A percentile compares a stretch with the other conserved stretches of the same genome.
phyloP scores from a whole-genome alignment of 805 yeast genomes.

The Starmera amethionina region DNA sequence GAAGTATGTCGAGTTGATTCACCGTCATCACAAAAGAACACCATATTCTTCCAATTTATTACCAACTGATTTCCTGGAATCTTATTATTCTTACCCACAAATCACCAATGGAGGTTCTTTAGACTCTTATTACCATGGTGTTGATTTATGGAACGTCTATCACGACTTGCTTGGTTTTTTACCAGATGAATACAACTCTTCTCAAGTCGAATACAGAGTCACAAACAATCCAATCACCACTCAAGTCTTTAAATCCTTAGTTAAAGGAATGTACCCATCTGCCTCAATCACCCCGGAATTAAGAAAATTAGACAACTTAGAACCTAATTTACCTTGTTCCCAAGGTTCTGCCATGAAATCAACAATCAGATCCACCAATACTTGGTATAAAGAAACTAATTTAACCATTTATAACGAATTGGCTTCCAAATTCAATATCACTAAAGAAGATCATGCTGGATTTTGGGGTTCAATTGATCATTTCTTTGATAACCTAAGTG shows the following conservation, averaged over 20 bases:
- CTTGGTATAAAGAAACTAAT: slow-evolving; percentile 28
- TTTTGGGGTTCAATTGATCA: slow-evolving; percentile 28
- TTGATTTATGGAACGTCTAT: slow-evolving; percentile 27
- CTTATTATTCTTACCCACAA: slow-evolving; percentile 25
- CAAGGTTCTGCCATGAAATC: slow-evolving; percentile 20
- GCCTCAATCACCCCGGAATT: slow-evolving; percentile 19
- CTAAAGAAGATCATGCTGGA: slow-evolving; percentile 9
- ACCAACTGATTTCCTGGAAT: slow-evolving; percentile 22
- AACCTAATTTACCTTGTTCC: slow-evolving; percentile 25
- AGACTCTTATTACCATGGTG: slow-evolving; percentile 31
- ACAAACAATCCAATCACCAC: slow-evolving; percentile 30
- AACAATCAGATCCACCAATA: slow-evolving; percentile 18
- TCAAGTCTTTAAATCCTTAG: slow-evolving; percentile 28
- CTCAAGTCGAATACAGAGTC: slow-evolving; percentile 23
- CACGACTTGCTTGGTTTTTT: slow-evolving; percentile 23
- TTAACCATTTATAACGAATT: slow-evolving; percentile 18
- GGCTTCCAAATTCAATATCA: slow-evolving; percentile 15
- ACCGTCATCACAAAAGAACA: slow-evolving; percentile 35
- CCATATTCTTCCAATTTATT: slow-evolving; percentile 27
- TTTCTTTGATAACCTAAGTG: slow-evolving; percentile 31
- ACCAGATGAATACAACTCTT: slow-evolving; percentile 24
- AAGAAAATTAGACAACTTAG: slow-evolving; percentile 27
- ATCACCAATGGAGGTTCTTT: slow-evolving; percentile 28
- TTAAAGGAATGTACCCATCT: slow-evolving; percentile 28
- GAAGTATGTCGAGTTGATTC: slow-evolving; percentile 29